A percentile compares a stretch with the other conserved stretches of the same genome.
phyloP scores from a whole-genome alignment of 2,329 filamentous ascomycete genomes.

The Akanthomyces lecanii region DNA sequence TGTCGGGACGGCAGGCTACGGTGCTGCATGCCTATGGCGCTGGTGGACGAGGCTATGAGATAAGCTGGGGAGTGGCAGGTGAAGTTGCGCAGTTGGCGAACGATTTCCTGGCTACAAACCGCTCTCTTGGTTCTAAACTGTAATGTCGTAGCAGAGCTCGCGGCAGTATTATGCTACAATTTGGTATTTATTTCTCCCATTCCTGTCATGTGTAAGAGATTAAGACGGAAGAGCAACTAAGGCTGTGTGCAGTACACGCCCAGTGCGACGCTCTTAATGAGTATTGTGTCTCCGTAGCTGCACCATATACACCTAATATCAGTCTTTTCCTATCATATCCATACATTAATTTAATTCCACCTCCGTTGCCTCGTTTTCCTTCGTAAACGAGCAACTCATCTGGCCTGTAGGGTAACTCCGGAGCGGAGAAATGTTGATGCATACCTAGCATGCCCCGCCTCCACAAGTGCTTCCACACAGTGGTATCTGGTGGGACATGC shows the following conservation, averaged over 20 bases:
- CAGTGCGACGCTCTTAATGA: too few relatives aligned
- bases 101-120: background rate
- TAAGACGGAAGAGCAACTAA: too few relatives aligned
- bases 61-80: constrained; percentile 56
- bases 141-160: background rate
- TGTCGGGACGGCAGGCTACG: background rate
- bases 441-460: constrained; percentile 16
- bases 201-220: too few relatives aligned
- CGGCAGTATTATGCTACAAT: too few relatives aligned
- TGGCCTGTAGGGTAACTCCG: background rate
- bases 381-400: background rate
- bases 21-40: constrained; percentile 55
- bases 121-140: background rate
- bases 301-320: too few relatives aligned
- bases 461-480: constrained; percentile 3
- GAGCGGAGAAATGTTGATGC: constrained; percentile 19
- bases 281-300: too few relatives aligned
- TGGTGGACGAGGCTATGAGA: constrained; percentile 57
- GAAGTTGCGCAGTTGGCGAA: constrained; percentile 34
- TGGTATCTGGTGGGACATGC: constrained; percentile 16
- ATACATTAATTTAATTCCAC: too few relatives aligned
- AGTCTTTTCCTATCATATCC: too few relatives aligned
- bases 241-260: too few relatives aligned
- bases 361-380: background rate
- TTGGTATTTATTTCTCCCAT: too few relatives aligned